phyloP scores from a whole-genome alignment of 2,329 filamentous ascomycete genomes.

The Botrytis deweyae region DNA sequence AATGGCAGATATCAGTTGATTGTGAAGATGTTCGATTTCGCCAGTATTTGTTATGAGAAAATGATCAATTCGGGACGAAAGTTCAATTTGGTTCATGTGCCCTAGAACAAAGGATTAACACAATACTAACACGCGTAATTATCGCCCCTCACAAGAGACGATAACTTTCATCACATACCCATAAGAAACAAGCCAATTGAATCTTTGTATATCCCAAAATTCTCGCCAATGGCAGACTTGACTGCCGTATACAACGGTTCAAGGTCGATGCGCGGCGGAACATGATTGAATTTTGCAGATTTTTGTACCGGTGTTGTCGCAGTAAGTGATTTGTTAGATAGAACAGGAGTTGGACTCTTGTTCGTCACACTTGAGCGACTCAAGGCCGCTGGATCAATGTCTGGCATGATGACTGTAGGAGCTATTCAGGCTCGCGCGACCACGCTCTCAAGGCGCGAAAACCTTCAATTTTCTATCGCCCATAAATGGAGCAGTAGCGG shows the following conservation, averaged over 20 bases:
- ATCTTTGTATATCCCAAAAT: slow-evolving; percentile 66
- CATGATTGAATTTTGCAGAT: slow-evolving; percentile 58
- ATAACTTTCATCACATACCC: slow-evolving; percentile 46
- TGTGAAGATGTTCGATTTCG: slow-evolving; percentile 63
- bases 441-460: slow-evolving; percentile 35
- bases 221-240: slow-evolving; percentile 60
- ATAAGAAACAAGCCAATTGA: slow-evolving; percentile 61
- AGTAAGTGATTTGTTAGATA: slow-evolving; percentile 59
- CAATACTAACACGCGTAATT: background rate
- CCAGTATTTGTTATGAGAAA: slow-evolving; percentile 54
- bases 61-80: slow-evolving; percentile 57
- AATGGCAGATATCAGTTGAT: slow-evolving; percentile 65
- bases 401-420: slow-evolving; percentile 53
- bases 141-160: slow-evolving; percentile 4
- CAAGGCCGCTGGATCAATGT: slow-evolving; percentile 70
- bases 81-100: slow-evolving; percentile 62
- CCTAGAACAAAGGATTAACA: slow-evolving; percentile 47
- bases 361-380: slow-evolving; percentile 54
- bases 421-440: slow-evolving; percentile 26
- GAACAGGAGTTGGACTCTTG: slow-evolving; percentile 57
- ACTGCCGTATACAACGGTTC: slow-evolving; percentile 63
- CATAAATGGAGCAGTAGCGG: slow-evolving; percentile 35
- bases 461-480: slow-evolving; percentile 27
- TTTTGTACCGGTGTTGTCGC: slow-evolving; percentile 49
- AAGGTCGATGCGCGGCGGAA: slow-evolving; percentile 65